Evolutionary conservation across 2,329 filamentous ascomycete genomes (phyloP).

Genomic region (Apiospora marii): DNA sequence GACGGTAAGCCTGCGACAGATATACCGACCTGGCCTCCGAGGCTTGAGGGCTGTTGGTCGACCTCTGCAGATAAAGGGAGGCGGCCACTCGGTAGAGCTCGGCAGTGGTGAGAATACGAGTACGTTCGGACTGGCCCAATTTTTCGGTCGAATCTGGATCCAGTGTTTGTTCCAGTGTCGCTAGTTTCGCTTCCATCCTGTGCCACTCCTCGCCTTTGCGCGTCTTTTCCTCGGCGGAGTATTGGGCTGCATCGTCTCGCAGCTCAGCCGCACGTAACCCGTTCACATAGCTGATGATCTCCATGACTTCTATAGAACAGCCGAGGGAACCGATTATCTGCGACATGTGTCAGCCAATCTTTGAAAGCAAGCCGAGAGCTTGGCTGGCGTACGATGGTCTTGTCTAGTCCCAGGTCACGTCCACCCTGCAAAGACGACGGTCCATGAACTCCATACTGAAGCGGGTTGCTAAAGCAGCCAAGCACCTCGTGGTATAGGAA

Average conservation of each 20-base stretch:
- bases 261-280: conserved; percentile 42
- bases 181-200: conserved; percentile 37
- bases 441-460: conserved; percentile 35
- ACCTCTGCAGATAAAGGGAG: conserved; percentile 50
- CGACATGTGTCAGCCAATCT: not conserved
- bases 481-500: conserved; percentile 57
- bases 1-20: conserved; percentile 46
- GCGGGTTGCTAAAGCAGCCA: conserved; percentile 51
- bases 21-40: conserved; percentile 40
- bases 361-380: not conserved
- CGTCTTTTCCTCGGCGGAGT: conserved; percentile 37
- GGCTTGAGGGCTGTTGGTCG: conserved; percentile 36
- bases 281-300: conserved; percentile 53
- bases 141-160: conserved; percentile 39
- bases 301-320: conserved; percentile 55
- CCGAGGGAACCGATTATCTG: conserved; percentile 57
- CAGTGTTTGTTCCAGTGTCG: conserved; percentile 38
- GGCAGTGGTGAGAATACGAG: conserved; percentile 50
- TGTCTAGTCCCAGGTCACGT: conserved; percentile 40
- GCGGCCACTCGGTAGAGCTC: conserved; percentile 60
- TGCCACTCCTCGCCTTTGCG: conserved; percentile 41
- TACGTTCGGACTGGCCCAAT: conserved; percentile 39
- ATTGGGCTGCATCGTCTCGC: conserved; percentile 36
- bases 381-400: conserved; percentile 37
- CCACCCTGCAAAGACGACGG: conserved; percentile 37